phyloP scores from a whole-genome alignment of 331 rosid genomes.

The Telfairia occidentalis region DNA sequence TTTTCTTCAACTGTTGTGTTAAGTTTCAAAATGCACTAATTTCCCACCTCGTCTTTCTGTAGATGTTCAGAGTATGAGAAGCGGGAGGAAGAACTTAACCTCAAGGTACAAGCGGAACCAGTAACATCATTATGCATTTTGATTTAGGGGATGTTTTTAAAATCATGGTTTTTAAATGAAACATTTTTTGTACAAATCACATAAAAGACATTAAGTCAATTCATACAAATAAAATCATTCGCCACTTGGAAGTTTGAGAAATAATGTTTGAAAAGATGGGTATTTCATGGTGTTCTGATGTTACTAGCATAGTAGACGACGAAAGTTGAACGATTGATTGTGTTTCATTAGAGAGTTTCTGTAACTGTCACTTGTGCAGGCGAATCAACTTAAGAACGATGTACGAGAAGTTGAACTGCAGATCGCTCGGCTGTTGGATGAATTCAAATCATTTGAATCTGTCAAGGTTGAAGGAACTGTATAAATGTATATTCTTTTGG shows the following conservation, averaged over 20 bases:
- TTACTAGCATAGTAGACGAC: not conserved
- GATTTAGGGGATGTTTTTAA: not conserved
- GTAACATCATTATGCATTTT: not conserved
- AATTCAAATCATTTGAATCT: slow-evolving; percentile 23
- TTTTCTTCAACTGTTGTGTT: not conserved
- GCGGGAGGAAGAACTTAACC: slow-evolving; percentile 39
- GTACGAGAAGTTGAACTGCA: slow-evolving; percentile 29
- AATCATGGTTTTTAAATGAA: not conserved
- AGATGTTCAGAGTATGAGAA: slow-evolving; percentile 53
- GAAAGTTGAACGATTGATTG: too few species aligned
- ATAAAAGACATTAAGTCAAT: not conserved
- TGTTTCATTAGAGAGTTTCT: not conserved
- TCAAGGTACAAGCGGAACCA: slow-evolving; percentile 34
- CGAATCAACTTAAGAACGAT: slow-evolving; percentile 29
- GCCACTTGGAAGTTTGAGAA: not conserved
- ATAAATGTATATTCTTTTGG: not conserved
- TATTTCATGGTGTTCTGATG: not conserved
- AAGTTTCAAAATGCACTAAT: not conserved
- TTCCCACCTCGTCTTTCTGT: not conserved
- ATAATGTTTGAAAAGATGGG: not conserved
- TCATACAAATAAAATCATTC: not conserved
- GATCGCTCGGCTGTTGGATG: slow-evolving; percentile 34
- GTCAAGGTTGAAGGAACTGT: slow-evolving; percentile 24
- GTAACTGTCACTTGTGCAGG: slow-evolving; percentile 34
- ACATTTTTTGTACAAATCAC: not conserved